phyloP scores from a whole-genome alignment of 2,329 filamentous ascomycete genomes.

The Fusarium redolens region DNA sequence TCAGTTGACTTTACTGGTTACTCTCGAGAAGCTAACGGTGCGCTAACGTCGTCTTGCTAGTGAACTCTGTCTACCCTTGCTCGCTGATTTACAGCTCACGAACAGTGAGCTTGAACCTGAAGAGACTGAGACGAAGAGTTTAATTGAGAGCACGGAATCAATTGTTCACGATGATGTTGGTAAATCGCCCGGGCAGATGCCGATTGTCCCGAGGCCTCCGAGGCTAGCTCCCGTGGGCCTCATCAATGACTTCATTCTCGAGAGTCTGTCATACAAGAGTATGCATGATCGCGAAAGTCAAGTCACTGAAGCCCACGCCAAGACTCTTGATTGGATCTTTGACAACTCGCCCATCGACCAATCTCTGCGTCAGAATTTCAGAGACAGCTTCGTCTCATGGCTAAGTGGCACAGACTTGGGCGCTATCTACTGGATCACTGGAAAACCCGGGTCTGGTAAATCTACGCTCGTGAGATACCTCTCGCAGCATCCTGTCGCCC shows the following conservation, averaged over 20 bases:
- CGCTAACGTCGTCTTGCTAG: not conserved
- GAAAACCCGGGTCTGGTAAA: slow-evolving; percentile 56
- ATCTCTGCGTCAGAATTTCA: not conserved
- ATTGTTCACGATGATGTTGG: not conserved
- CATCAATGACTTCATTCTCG: slow-evolving; percentile 48
- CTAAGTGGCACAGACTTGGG: not conserved
- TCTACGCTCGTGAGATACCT: slow-evolving; percentile 58
- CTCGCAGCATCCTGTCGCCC: slow-evolving; percentile 36
- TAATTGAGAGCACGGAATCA: not conserved
- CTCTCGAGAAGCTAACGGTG: not conserved
- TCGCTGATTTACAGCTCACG: not conserved
- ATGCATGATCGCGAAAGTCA: slow-evolving; percentile 49
- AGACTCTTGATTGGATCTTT: slow-evolving; percentile 55
- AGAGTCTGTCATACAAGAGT: slow-evolving; percentile 47
- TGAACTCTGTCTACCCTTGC: not conserved
- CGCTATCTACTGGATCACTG: slow-evolving; percentile 16
- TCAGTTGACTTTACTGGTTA: not conserved
- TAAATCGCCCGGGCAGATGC: not conserved
- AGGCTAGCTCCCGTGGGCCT: slow-evolving; percentile 33
- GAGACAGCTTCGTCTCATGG: slow-evolving; percentile 1
- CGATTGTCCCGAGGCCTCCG: not conserved
- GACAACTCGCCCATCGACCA: slow-evolving; percentile 3
- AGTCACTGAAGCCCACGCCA: slow-evolving; percentile 45
- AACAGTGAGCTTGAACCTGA: not conserved
- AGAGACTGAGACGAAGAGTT: not conserved